Conservation (phyloP, 345 rosid genomes). For the Brassica rapa region DNA sequence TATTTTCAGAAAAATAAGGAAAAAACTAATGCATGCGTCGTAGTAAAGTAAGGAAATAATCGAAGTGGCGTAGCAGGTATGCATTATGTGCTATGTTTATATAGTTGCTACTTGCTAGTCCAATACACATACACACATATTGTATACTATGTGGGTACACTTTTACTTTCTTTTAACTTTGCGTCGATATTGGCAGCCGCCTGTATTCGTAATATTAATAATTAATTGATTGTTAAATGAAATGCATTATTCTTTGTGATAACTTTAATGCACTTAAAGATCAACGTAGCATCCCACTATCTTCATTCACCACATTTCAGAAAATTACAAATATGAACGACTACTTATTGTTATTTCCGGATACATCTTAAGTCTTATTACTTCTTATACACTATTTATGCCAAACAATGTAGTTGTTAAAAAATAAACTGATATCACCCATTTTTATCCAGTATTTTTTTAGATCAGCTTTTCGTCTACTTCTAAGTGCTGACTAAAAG, state of each 20-base stretch:
- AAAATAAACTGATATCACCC: no score
- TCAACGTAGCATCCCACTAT: constrained; percentile 8
- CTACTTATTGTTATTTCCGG: no score
- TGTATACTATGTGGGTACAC: not conserved
- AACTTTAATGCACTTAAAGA: not conserved
- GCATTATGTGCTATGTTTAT: not conserved
- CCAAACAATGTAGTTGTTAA: no score
- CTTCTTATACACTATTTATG: no score
- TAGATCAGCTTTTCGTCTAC: no score
- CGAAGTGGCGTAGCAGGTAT: constrained; percentile 30
- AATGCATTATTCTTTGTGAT: not conserved
- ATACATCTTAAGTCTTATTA: no score
- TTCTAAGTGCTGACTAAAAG: no score
- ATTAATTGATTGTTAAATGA: not conserved
- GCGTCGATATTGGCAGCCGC: constrained; percentile 9
- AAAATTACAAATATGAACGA: not conserved
- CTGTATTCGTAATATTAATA: not conserved
- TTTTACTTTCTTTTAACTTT: not conserved
- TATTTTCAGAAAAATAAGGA: constrained; percentile 8
- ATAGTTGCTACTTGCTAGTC: not conserved
- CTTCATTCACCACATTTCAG: not conserved
- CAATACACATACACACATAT: not conserved
- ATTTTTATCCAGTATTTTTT: no score
- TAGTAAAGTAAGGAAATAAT: constrained; percentile 16
- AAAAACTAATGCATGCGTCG: constrained; percentile 7